These are phyloP conservation scores for Gossypium arboreum DNA, from an alignment of 345 rosid species.

Conservation along the genomic window DNA sequence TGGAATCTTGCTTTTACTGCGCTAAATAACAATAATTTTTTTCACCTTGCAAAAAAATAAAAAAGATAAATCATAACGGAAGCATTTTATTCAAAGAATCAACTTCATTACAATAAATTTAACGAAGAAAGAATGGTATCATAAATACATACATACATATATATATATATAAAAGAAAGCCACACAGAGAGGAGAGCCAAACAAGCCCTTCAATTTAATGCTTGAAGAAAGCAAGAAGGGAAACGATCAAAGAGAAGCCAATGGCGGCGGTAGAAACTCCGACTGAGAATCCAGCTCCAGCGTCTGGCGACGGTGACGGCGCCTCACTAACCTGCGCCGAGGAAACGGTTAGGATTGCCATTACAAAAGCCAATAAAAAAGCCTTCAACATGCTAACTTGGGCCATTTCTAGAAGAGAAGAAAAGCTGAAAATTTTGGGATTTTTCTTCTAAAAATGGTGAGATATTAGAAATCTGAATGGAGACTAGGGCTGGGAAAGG, in stretches of 20 bases:
- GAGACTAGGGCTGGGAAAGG: not conserved
- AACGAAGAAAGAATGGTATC: not conserved
- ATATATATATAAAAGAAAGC: not conserved
- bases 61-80: too few relatives aligned
- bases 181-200: not conserved
- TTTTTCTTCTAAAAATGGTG: not conserved
- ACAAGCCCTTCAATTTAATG: not conserved
- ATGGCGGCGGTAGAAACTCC: conserved; percentile 25
- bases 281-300: conserved; percentile 32
- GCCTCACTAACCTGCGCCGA: conserved; percentile 40
- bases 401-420: conserved; percentile 22
- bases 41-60: not conserved
- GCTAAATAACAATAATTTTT: too few relatives aligned
- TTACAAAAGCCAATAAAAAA: conserved; percentile 11
- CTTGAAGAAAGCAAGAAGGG: conserved; percentile 31
- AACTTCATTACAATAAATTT: not conserved
- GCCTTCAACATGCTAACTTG: conserved; percentile 18
- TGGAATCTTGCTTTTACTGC: too few relatives aligned
- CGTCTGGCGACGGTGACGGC: conserved; percentile 27
- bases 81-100: not conserved
- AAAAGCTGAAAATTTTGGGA: not conserved
- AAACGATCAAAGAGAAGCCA: conserved; percentile 26
- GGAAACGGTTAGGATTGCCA: conserved; percentile 16
- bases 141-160: not conserved
- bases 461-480: not conserved